Evolutionary conservation across 805 yeast genomes (phyloP).

Genomic region (Barnettozyma salicaria): DNA sequence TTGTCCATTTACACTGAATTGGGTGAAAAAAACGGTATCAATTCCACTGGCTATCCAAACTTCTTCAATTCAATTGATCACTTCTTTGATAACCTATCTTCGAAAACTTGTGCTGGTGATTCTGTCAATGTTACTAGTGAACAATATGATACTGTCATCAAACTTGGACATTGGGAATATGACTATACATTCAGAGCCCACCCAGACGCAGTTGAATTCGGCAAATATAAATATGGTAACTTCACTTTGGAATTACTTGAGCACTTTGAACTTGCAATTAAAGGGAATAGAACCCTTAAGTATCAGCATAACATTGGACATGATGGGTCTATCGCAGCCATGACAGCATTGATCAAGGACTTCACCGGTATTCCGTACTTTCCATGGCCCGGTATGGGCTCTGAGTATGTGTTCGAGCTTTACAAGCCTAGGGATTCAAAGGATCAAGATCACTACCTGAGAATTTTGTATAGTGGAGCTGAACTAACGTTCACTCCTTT

Average conservation of each 20-base stretch:
- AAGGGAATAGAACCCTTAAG: constrained; percentile 25
- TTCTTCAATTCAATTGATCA: constrained; percentile 34
- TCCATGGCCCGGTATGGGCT: constrained; percentile 46
- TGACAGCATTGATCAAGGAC: constrained; percentile 32
- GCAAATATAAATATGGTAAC: constrained; percentile 32
- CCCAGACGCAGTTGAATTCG: constrained; percentile 31
- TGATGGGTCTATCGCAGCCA: constrained; percentile 34
- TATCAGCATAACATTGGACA: constrained; percentile 40
- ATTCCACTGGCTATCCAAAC: constrained; percentile 16
- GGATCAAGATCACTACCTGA: constrained; percentile 25
- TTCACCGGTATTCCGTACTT: constrained; percentile 24
- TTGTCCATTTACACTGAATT: constrained; percentile 25
- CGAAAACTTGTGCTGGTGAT: constrained; percentile 35
- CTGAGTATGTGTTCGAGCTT: constrained; percentile 36
- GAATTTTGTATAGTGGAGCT: constrained; percentile 33
- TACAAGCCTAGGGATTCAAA: constrained; percentile 23
- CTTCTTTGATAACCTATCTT: constrained; percentile 36
- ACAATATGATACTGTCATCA: constrained; percentile 35
- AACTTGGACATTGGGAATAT: constrained; percentile 40
- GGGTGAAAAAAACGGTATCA: constrained; percentile 22
- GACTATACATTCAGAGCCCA: constrained; percentile 33
- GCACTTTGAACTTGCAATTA: constrained; percentile 25
- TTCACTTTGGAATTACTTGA: constrained; percentile 33
- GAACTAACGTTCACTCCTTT: constrained; percentile 18
- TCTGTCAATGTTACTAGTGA: constrained; percentile 28